Base-by-base conservation (phyloP, 2,329 filamentous ascomycete species). In the Ophiostoma sp. region DNA sequence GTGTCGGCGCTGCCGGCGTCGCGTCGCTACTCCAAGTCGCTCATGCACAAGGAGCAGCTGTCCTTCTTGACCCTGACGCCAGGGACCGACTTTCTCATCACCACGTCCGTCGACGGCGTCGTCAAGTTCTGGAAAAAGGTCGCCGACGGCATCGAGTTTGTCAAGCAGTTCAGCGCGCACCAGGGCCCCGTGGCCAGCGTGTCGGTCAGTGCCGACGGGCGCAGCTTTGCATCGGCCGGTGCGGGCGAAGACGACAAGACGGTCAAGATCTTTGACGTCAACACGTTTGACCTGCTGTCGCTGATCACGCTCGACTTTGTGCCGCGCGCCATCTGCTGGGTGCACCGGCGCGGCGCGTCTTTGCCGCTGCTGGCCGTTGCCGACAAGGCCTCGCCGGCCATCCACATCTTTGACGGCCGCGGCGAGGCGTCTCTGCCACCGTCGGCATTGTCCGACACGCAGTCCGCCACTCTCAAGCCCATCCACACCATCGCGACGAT, bases 61-160 rank as follows among this genome's bases (percentile, higher is more conserved):
- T 87, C 90, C 71, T 98, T 94, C 76, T 87, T 92, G 73, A 96
- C 90, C 15, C 89, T 97, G 78, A 97, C 96, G 0, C 94, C 94
- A 0, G 83, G 90, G 72, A 97, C 94, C 72, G 95, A 98, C 75
- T 99, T 99, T 77, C 84, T 99, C 52, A 95, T 99, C 73, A 99
- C 95, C 0, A 92, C 91, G 72, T 98, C 95, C 0, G 82, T 92
- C 62, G 95, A 99, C 77, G 96, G 96, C n/a, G 90, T 94, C 0
- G 94, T 98, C 75, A 99, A 99, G 80, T 99, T 99, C 79, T 99
- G 95, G 95, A 99, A 99, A 82, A 99, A 99, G 82, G 87, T 91
- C 73, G 89, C 88, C 1, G 89, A 92, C 44, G 92, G 92, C 0
- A 91, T 99, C 71, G 96, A 99, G 81, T 99, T 99, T 77, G 94